These are phyloP conservation scores for Moniliophthora roreri DNA, from an alignment of 1,284 basidiomycete species.

Conservation along the genomic window DNA sequence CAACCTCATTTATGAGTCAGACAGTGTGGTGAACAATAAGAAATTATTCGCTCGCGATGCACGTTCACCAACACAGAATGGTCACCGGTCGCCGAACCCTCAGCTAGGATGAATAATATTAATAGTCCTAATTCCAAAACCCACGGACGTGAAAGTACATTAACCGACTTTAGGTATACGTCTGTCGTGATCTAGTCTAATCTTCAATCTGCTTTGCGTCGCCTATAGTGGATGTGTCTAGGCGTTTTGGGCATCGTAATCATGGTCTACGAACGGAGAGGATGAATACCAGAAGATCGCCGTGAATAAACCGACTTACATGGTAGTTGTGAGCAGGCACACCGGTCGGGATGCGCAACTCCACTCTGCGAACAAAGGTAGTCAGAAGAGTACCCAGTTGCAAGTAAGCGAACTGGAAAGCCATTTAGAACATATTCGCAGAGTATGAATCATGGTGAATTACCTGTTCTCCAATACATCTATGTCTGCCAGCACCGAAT, in stretches of 20 bases:
- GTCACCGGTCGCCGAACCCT: too few species aligned
- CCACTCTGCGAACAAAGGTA: constrained; percentile 77
- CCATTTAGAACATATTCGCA: constrained; percentile 3
- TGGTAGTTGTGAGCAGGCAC: constrained; percentile 91
- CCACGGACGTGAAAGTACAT: too few species aligned
- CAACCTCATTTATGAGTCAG: too few species aligned
- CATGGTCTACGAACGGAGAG: constrained; percentile 20
- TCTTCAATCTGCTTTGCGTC: constrained; percentile 12
- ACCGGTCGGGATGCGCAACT: constrained; percentile 64
- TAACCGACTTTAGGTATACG: too few species aligned
- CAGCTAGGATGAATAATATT: too few species aligned
- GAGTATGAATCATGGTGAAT: constrained; percentile 18
- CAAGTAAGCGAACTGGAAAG: constrained; percentile 84
- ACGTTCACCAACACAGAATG: too few species aligned
- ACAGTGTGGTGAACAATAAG: too few species aligned
- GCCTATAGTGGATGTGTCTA: constrained; percentile 14
- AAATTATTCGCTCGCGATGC: too few species aligned
- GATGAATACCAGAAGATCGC: background rate
- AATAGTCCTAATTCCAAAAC: too few species aligned
- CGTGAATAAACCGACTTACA: constrained; percentile 45
- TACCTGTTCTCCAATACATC: constrained; percentile 93
- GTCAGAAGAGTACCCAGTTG: constrained; percentile 88
- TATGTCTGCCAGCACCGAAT: constrained; percentile 93
- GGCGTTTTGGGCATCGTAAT: constrained; percentile 35
- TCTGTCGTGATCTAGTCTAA: too few species aligned